A percentile compares a stretch with the other conserved stretches of the same genome.
Evolutionary conservation across 768 basidiomycete genomes (phyloP).

Genomic region (Hygrocybe punicea): DNA sequence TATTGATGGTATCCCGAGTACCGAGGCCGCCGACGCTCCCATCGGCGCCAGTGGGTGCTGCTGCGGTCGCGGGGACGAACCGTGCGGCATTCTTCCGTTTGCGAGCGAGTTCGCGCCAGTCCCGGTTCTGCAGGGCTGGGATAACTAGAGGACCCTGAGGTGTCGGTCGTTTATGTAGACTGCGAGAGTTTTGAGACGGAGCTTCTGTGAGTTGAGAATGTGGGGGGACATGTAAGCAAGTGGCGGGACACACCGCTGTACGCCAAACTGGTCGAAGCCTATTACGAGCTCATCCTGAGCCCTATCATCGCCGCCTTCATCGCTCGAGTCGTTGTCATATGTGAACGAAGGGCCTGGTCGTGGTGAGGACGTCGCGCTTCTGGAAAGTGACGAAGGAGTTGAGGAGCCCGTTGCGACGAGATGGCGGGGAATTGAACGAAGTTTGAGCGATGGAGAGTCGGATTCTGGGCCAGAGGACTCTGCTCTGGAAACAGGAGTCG

Average conservation of each 20-base stretch:
- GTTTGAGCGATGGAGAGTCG: conserved; percentile 52
- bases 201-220: conserved; percentile 76
- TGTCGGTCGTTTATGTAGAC: conserved; percentile 45
- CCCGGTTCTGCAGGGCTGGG: conserved; percentile 78
- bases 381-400: conserved; percentile 55
- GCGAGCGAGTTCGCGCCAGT: conserved; percentile 82
- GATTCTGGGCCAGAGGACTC: conserved; percentile 64
- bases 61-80: conserved; percentile 65
- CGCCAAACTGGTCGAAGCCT: conserved; percentile 67
- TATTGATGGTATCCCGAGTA: conserved; percentile 70
- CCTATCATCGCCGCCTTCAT: conserved; percentile 57
- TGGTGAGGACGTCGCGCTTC: conserved; percentile 49
- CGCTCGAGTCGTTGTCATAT: conserved; percentile 37
- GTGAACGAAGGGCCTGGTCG: conserved; percentile 21
- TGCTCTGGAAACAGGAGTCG: conserved; percentile 63
- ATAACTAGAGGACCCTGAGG: conserved; percentile 73
- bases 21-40: conserved; percentile 78
- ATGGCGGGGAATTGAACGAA: conserved; percentile 60
- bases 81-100: conserved; percentile 53
- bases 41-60: conserved; percentile 55
- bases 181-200: conserved; percentile 27
- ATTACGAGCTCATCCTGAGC: conserved; percentile 66
- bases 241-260: conserved; percentile 74
- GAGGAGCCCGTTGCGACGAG: conserved; percentile 41
- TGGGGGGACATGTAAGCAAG: conserved; percentile 29